Base-by-base conservation (phyloP, 164 flowering plant species). In the Macadamia integrifolia region DNA sequence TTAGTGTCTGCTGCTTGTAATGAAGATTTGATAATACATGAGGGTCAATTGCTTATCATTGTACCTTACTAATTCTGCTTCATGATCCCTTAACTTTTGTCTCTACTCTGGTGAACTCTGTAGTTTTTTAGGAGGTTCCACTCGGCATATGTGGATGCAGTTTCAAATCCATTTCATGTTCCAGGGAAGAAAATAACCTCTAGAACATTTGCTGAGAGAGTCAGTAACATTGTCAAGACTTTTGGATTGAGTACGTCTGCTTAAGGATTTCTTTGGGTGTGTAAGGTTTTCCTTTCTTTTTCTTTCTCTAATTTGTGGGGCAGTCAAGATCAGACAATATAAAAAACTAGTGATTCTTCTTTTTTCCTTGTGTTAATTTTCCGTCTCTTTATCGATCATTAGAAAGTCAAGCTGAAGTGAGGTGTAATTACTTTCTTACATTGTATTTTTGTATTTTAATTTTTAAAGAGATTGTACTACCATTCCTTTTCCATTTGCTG, bases 111-210 rank as follows among this genome's bases (percentile, higher is more conserved):
- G 52, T 64, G 60, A 42, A 55, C 40, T 7, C 7, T 32, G 61
- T 73, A 95, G 99, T 95, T 92, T 74, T 92, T 89, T 86, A 78
- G 94, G 83, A 87, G 84, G 81, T 92, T 92, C 80, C 99, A 95
- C 75, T 80, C 94, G 23, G 98, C 96, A 29, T 92, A 90, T 62
- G 94, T 88, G 49, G 98, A 94, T 88, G 98, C 99, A 31, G 98
- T 94, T 68, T 92, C 98, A 61, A 94, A 94, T 72, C 98, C 99
- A 32, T 94, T 94, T 80, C 98, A 94, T 44, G 89, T 90, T 18
- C 97, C 99, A 0, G 99, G 99, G 64, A 94, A 92, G 77, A 94
- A 94, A 73, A 94, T 94, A 60, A 87, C 90, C 42, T 94, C 98
- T 66, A 88, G 66, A 69, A 82, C 81, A 46, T 95, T 90, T 77